phyloP scores from a whole-genome alignment of 2,329 filamentous ascomycete genomes.

The Aspergillus latus region DNA sequence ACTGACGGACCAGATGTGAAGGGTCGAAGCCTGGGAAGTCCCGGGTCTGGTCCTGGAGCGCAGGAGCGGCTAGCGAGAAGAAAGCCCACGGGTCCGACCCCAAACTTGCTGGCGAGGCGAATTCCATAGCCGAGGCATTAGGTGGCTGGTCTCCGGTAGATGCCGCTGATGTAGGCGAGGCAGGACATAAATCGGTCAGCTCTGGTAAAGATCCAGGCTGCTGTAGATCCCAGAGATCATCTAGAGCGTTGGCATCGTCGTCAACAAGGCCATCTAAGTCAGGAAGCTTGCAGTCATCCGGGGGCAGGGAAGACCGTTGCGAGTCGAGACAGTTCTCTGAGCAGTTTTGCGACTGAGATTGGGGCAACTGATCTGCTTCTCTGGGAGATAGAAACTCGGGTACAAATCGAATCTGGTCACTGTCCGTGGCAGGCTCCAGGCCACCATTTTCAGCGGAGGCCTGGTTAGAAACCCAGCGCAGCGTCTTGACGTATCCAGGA shows the following conservation, averaged over 20 bases:
- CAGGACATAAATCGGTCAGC: conserved; percentile 32
- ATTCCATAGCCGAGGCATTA: conserved; percentile 21
- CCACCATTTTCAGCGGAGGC: conserved; percentile 18
- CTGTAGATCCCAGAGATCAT: conserved; percentile 35
- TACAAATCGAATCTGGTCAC: background rate
- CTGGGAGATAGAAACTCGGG: conserved; percentile 3
- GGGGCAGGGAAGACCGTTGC: conserved; percentile 12
- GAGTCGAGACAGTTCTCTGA: conserved; percentile 8
- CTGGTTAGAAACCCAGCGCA: conserved; percentile 41
- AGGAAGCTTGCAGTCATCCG: conserved; percentile 7
- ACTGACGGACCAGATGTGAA: conserved; percentile 34
- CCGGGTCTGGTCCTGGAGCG: conserved; percentile 18
- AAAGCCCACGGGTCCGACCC: conserved; percentile 25
- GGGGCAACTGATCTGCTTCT: conserved; percentile 2
- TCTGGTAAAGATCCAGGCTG: conserved; percentile 32
- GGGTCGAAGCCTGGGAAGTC: conserved; percentile 32
- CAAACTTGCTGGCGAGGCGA: conserved; percentile 21
- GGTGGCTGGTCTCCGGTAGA: conserved; percentile 9
- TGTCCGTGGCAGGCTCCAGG: conserved; percentile 11
- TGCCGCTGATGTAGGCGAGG: conserved; percentile 23
- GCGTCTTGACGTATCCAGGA: conserved; percentile 39
- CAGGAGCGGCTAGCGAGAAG: conserved; percentile 28
- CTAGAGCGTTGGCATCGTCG: conserved; percentile 23
- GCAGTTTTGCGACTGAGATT: conserved; percentile 1
- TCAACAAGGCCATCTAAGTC: conserved; percentile 14